Evolutionary conservation across 257 asterid genomes (phyloP).

Genomic region (Vinca minor): DNA sequence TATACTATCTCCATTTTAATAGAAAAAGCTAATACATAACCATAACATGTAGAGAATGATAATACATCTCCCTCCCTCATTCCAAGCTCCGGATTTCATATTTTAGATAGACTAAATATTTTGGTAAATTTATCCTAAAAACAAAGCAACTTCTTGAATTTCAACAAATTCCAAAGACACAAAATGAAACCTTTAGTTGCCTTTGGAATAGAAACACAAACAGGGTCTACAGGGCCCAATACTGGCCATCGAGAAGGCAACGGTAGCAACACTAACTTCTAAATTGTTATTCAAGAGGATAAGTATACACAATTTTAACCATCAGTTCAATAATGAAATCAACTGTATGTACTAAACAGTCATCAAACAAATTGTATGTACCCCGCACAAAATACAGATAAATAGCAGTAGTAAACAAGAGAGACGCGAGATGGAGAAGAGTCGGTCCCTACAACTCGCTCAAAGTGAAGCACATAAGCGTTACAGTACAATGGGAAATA

Average conservation of each 20-base stretch:
- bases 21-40: not conserved
- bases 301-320: not conserved
- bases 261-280: too few relatives aligned
- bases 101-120: not conserved
- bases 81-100: not conserved
- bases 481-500: not conserved
- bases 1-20: not conserved
- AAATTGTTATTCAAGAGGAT: not conserved
- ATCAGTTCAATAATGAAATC: not conserved
- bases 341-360: not conserved
- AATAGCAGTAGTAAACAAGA: not conserved
- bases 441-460: not conserved
- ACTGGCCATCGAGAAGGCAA: not conserved
- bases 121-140: not conserved
- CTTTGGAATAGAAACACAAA: not conserved
- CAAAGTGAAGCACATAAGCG: not conserved
- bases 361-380: not conserved
- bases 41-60: not conserved
- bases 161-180: constrained; percentile 5
- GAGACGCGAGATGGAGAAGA: constrained; percentile 1
- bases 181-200: not conserved
- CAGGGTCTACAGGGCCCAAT: not conserved
- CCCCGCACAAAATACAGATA: not conserved
- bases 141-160: not conserved
- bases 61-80: not conserved